Percentiles rank a stretch among this genome's conserved stretches.
phyloP scores from a whole-genome alignment of 495 filamentous ascomycete genomes.

The Talaromyces adpressus region DNA sequence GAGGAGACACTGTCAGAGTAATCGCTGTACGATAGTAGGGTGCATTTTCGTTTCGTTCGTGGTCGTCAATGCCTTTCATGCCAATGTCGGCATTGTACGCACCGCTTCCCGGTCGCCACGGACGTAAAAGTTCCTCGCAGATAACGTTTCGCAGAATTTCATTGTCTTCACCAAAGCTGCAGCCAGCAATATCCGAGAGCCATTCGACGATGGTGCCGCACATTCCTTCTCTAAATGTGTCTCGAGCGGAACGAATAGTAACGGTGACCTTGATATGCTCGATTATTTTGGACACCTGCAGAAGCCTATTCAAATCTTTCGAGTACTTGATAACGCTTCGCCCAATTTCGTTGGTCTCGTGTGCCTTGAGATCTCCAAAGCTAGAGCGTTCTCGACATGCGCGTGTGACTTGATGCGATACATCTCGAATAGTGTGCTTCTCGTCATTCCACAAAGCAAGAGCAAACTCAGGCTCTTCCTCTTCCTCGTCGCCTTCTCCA shows the following conservation, averaged over 20 bases:
- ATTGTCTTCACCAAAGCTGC: conserved; percentile 72
- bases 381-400: conserved; percentile 68
- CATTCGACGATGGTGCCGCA: conserved; percentile 96
- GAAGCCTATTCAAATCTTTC: conserved; percentile 59
- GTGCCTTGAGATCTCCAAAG: conserved; percentile 68
- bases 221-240: conserved; percentile 98
- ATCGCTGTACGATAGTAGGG: conserved; percentile 23
- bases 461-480: conserved; percentile 65
- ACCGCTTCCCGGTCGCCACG: conserved; percentile 79
- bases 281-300: conserved; percentile 71
- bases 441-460: conserved; percentile 98
- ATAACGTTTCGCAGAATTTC: conserved; percentile 72
- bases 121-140: conserved; percentile 82
- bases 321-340: conserved; percentile 75
- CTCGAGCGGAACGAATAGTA: conserved; percentile 85
- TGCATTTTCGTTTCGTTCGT: conserved; percentile 47
- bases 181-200: conserved; percentile 88
- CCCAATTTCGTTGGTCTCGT: conserved; percentile 82
- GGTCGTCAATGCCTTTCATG: conserved; percentile 82
- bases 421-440: conserved; percentile 93
- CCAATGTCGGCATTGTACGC: conserved; percentile 82
- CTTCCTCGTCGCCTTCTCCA: conserved; percentile 47
- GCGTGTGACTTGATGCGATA: conserved; percentile 78
- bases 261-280: conserved; percentile 95
- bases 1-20: conserved; percentile 29